A percentile compares a stretch with the other conserved stretches of the same genome.
Conservation (phyloP, 2,329 filamentous ascomycete genomes). For the Colletotrichum australisinense region DNA sequence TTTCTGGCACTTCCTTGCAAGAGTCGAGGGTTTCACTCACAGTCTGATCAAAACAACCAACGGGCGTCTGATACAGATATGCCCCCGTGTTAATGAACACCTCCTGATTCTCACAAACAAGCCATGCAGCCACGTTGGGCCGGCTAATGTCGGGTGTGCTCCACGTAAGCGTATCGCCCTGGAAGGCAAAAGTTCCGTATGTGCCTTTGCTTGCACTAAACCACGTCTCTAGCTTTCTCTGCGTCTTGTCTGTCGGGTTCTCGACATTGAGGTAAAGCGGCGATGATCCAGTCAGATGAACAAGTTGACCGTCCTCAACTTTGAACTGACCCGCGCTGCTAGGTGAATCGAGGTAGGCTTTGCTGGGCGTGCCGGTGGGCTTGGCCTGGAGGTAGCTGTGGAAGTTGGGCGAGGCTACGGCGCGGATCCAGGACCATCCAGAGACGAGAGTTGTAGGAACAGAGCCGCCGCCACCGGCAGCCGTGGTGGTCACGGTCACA, state of each 20-base stretch:
- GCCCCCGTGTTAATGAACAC: conserved; percentile 70
- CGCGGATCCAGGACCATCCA: conserved; percentile 69
- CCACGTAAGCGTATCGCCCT: conserved; percentile 70
- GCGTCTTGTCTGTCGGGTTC: conserved; percentile 55
- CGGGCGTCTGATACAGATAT: conserved; percentile 67
- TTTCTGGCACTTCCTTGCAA: too few relatives aligned
- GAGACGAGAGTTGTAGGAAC: conserved; percentile 53
- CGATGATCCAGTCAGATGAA: conserved; percentile 57
- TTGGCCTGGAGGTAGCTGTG: conserved; percentile 65
- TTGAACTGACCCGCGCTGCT: conserved; percentile 69
- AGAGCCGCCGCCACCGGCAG: conserved; percentile 8
- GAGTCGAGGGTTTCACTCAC: conserved; percentile 46
- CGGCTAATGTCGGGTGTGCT: conserved; percentile 57
- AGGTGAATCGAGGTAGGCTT: conserved; percentile 62
- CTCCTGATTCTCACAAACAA: conserved; percentile 63
- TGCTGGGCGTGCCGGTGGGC: conserved; percentile 54
- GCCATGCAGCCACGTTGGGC: conserved; percentile 69
- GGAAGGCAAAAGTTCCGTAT: conserved; percentile 67
- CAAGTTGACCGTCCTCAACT: conserved; percentile 65
- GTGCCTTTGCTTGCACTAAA: conserved; percentile 63
- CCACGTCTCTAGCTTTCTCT: conserved; percentile 60
- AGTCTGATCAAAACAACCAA: conserved; percentile 69
- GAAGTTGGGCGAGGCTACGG: conserved; percentile 67
- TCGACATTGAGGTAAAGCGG: conserved; percentile 61
- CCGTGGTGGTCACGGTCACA: conserved; percentile 24